Evolutionary conservation across 257 asterid species (phyloP), one percentile per base, ranked within the genome.

Genomic region (Gentiana macrophylla): DNA sequence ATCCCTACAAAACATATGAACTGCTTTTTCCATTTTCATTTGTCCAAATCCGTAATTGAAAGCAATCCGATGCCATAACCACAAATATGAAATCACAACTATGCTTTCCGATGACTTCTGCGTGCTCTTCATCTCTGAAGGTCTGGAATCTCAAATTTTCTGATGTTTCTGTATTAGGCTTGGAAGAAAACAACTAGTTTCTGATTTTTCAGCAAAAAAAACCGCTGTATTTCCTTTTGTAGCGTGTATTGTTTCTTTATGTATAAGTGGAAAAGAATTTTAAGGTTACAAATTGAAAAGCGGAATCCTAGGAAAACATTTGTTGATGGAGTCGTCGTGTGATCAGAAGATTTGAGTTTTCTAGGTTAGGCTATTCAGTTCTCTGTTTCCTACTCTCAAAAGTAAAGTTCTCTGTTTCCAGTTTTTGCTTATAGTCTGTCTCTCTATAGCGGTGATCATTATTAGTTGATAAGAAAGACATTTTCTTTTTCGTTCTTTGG

Each of bases 111-210:
- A 41, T 41, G 46, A 41, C 9, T 41, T 41, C 46, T 41, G 46
- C 46, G 6, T 37, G 5, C 37, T 37, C 55, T 55, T 32, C 32
- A 11, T 4, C 49, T 59, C 37, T 33, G 15, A 44, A 63, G 68
- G 68, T 63, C 56, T 48, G 68, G 49, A 11, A 61, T 50, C 50
- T 41, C 38, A 38, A n/a, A 8, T 1, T 6, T 52, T 49, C 4
- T 12, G 50, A 35, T 55, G 1, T 8, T 38, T 24, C 52, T 58
- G 5, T 10, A n/a, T 6, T 45, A 3, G 2, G 3, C 24, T 24
- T 24, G 24, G 24, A 24, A 24, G 24, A 24, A 24, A 51, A 3
- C 15, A 35, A 41, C n/a, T 4, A 6, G 32, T 32, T 4, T 45
- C 52, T 10, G 13, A 7, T 32, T 41, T 34, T 24, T 5, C 37